A percentile compares a stretch with the other conserved stretches of the same genome.
Evolutionary conservation across 1,284 basidiomycete genomes (phyloP).

Genomic region (Schizopora paradoxa): DNA sequence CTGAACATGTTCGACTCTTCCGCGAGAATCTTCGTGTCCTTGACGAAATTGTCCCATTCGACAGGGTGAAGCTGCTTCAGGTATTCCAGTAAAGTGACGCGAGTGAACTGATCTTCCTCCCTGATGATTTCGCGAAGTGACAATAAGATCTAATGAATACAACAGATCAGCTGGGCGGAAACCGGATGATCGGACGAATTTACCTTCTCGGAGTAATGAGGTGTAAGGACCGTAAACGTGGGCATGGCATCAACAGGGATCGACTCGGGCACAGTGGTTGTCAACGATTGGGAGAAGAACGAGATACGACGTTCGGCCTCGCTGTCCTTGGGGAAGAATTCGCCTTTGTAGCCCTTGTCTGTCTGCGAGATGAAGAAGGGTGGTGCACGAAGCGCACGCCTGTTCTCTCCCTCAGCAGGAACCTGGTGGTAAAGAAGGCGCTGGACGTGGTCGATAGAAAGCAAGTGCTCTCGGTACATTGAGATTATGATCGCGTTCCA

Average conservation of each 20-base stretch:
- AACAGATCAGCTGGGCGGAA: slow-evolving; percentile 16
- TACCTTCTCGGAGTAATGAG: slow-evolving; percentile 97
- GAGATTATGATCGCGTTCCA: slow-evolving; percentile 99
- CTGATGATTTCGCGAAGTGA: slow-evolving; percentile 94
- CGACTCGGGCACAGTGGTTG: slow-evolving; percentile 84
- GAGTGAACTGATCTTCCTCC: slow-evolving; percentile 92
- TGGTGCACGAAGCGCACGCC: slow-evolving; percentile 84
- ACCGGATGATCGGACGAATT: slow-evolving; percentile 28
- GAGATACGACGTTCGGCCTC: slow-evolving; percentile 94
- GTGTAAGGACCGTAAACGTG: slow-evolving; percentile 92
- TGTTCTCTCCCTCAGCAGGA: slow-evolving; percentile 70
- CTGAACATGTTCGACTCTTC: slow-evolving; percentile 91
- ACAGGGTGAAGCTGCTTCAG: slow-evolving; percentile 97
- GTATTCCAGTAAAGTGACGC: slow-evolving; percentile 93
- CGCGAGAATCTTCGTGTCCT: slow-evolving; percentile 98
- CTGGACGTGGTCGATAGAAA: slow-evolving; percentile 94
- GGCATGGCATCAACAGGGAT: slow-evolving; percentile 95
- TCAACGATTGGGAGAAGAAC: slow-evolving; percentile 93
- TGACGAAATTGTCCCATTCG: slow-evolving; percentile 99
- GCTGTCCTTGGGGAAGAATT: slow-evolving; percentile 90
- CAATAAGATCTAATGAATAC: slow-evolving; percentile 87
- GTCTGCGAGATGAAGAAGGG: slow-evolving; percentile 93
- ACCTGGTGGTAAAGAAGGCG: slow-evolving; percentile 94
- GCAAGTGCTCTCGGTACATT: slow-evolving; percentile 97
- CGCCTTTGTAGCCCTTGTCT: slow-evolving; percentile 77